Base-by-base conservation (phyloP, 2,329 filamentous ascomycete species). In the Dothistroma pini region DNA sequence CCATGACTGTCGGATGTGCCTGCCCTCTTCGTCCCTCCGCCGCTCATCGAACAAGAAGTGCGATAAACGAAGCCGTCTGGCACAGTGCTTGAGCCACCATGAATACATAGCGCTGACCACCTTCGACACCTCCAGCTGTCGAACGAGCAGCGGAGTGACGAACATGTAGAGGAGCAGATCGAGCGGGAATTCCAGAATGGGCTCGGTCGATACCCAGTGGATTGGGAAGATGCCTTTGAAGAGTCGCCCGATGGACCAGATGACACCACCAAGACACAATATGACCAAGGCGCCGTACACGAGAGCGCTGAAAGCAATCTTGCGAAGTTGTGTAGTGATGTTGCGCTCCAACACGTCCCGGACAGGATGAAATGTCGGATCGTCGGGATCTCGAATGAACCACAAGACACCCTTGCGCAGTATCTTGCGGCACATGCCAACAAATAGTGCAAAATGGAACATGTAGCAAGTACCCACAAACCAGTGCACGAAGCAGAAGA, bases 391-490 rank as follows among this genome's bases (percentile, higher is more conserved):
- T 64, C 95, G 87, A 70, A 99, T 99, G 75, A 99, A 99, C 79
- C 97, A 97, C 61, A 99, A 81, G 47, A 99, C 95, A 56, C 95
- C 95, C 68, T 87, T 91, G 65, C 95, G 88, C 88, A 99, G 90
- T 61, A 97, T 96, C 79, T 96, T 97, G 64, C 95, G 88, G 76
- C 95, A 99, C 93, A 99, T 97, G 59, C 93, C 96, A 19, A 99
- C 95, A 73, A 99, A 99, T 2, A 99, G 84, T 5, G 95, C 95
- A 74, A 99, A 99, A 74, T 99, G 95, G 78, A 99, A 99, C 96
- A 99, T 99, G 76, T 99, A 99, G 65, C 93, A 96, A 3, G 95
- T 99, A 54, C 95, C 95, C 59, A 97, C 89, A 72, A 99, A 99
- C 95, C 95, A 99, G 75, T 99, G 95, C 56, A 97, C 89, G 74